Evolutionary conservation across 1,139 yeast genomes (phyloP), one percentile per base, ranked within the genome.

Genomic region (Pichia sp.): DNA sequence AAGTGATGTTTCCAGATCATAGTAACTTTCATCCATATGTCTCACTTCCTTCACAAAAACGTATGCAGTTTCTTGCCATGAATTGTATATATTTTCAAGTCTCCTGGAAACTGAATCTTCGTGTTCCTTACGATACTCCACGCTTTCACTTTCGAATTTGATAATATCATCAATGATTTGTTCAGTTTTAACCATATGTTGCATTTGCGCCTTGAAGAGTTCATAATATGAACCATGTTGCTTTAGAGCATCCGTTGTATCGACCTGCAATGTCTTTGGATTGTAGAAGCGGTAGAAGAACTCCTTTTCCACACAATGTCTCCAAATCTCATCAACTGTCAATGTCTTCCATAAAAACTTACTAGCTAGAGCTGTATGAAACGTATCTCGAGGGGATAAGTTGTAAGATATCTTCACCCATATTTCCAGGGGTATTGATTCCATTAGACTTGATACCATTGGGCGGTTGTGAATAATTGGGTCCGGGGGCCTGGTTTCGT

Each of bases 301-400:
- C n/a, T 21, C 25, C 5, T 30, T 30, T 14, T 19, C 34, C 8
- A 38, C 22, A 22, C 30, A 34, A 3, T 25, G 30, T 27, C 29
- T 31, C 46, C 46, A 42, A 12, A 40, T 27, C 6, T 22, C 9
- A 30, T 42, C 36, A 11, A 27, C 20, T 13, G 35, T 33, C 3
- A 40, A 12, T 4, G 27, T 12, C 8, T 18, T 8, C 16, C 31
- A 33, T 11, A 29, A 21, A 2, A 17, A 9, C 17, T 35, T 27
- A 13, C 19, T 27, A 13, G 36, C 26, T 16, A 24, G 23, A 5
- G 32, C 20, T 14, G 38, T 14, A 3, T 3, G 4, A 20, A 32
- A 35, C 4, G 34, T 27, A 21, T 38, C 42, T 2, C 13, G 10
- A 6, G 12, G 11, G 9, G 29, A 22, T 6, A 41, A 14, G 6